Evolutionary conservation across 2,329 filamentous ascomycete genomes (phyloP), one percentile per base, ranked within the genome.

Genomic region (Biscogniauxia sp.): DNA sequence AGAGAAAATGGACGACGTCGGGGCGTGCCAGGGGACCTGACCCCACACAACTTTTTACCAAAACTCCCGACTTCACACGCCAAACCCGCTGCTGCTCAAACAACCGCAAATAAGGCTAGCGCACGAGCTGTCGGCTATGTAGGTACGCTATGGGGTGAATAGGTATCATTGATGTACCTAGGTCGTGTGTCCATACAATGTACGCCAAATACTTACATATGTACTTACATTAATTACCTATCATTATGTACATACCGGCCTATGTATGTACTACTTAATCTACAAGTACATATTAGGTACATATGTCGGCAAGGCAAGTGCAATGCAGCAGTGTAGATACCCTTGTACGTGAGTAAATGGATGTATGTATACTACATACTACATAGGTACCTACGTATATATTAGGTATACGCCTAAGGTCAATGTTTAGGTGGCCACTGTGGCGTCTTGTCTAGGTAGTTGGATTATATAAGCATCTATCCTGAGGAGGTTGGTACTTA

Each of bases 21-120:
- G 37, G 37, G 6, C 37, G 11, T 45, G 37, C 37, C 37, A 45
- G 37, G 17, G 17, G 13, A 51, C 45, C 25, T 37, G 28, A 20
- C 55, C 58, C 55, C 58, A 57, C 41, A 52, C n/a, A 41, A 50
- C 23, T 15, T n/a, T n/a, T n/a, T 20, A 1, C 37, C 37, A 45
- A 37, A 2, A 23, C 2, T 5, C 11, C 28, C n/a, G n/a, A n/a
- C 9, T 32, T 13, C 11, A 9, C 28, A 32, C 3, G 37, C 37
- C 37, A 45, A 45, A 45, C 17, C 37, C 15, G 23, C 54, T 19
- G 51, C 15, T n/a, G 13, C 15, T 45, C 37, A 45, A 45, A 45
- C 37, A 11, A 45, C 7, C 11, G 6, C 37, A 53, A 57, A 57
- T 9, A 3, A 32, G 61, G 28, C 59, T 61, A 63, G 61, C 54